These are phyloP conservation scores for Penicillium parvum DNA, from an alignment of 495 filamentous ascomycete genomes.

Conservation along the genomic window DNA sequence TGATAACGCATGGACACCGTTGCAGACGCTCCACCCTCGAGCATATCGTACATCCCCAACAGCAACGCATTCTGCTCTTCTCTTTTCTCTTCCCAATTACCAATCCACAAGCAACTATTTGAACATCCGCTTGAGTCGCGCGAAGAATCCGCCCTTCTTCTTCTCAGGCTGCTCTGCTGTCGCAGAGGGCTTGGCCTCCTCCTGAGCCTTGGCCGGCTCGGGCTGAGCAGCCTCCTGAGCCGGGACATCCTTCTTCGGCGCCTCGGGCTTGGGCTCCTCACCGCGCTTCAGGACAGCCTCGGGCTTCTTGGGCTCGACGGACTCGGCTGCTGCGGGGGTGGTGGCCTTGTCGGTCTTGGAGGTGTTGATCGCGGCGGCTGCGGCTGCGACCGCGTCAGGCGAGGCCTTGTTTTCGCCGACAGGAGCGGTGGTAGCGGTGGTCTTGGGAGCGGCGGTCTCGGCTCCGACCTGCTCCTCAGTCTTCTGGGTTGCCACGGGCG, in stretches of 20 bases:
- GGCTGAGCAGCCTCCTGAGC: conserved; percentile 4
- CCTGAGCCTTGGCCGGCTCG: conserved; percentile 10
- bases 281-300: conserved; percentile 23
- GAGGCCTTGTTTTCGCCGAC: conserved; percentile 11
- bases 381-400: conserved; percentile 24
- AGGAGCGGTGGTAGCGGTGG: background rate
- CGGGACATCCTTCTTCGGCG: conserved; percentile 1
- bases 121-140: conserved; percentile 30
- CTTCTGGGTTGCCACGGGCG: conserved; percentile 13
- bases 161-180: conserved; percentile 15
- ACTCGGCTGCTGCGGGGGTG: conserved; percentile 8
- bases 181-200: conserved; percentile 11
- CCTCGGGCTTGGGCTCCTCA: conserved; percentile 17
- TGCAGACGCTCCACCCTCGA: conserved; percentile 2
- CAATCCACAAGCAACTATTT: conserved; percentile 14
- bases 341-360: conserved; percentile 21
- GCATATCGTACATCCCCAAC: conserved; percentile 23
- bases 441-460: conserved; percentile 24
- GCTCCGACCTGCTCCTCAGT: conserved; percentile 59
- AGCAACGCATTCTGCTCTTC: conserved; percentile 1
- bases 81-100: background rate
- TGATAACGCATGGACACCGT: background rate
- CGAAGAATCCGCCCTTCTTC: conserved; percentile 30
- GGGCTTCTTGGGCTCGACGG: conserved; percentile 22
- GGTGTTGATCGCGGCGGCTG: conserved; percentile 22